phyloP scores from a whole-genome alignment of 257 asterid species.

The Thymus mandschuricus region DNA sequence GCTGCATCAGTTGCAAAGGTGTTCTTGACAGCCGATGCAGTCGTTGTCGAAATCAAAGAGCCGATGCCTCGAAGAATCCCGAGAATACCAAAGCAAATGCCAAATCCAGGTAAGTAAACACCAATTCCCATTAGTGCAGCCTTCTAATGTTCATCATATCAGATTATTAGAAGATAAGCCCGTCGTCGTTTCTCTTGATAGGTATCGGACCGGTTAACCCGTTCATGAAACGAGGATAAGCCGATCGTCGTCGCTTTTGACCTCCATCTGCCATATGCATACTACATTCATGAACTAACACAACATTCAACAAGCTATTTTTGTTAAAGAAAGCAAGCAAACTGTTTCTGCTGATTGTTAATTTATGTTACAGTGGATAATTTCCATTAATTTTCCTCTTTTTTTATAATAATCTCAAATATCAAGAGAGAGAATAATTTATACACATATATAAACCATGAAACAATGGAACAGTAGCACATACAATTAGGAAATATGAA shows the following conservation, averaged over 20 bases:
- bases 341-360: neutral
- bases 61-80: conserved; percentile 31
- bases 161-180: neutral
- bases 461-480: too few relatives aligned
- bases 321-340: neutral
- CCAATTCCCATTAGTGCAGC: neutral
- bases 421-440: too few relatives aligned
- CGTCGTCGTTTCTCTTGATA: conserved; percentile 20
- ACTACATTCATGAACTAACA: neutral
- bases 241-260: neutral
- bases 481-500: too few relatives aligned
- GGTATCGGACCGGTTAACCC: conserved; percentile 58
- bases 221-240: conserved; percentile 15
- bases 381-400: too few relatives aligned
- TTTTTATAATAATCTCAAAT: too few relatives aligned
- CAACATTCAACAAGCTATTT: conserved; percentile 6
- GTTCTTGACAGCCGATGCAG: conserved; percentile 78
- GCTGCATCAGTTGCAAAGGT: conserved; percentile 77
- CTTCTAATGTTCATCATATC: neutral
- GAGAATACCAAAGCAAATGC: conserved; percentile 53
- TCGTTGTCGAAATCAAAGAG: conserved; percentile 68
- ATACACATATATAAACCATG: too few relatives aligned
- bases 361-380: too few relatives aligned
- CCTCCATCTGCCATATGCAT: neutral
- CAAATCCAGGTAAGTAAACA: conserved; percentile 53